Evolutionary conservation across 2,329 filamentous ascomycete species (phyloP), one percentile per base, ranked within the genome.

Genomic region (Pezicula radicicola): DNA sequence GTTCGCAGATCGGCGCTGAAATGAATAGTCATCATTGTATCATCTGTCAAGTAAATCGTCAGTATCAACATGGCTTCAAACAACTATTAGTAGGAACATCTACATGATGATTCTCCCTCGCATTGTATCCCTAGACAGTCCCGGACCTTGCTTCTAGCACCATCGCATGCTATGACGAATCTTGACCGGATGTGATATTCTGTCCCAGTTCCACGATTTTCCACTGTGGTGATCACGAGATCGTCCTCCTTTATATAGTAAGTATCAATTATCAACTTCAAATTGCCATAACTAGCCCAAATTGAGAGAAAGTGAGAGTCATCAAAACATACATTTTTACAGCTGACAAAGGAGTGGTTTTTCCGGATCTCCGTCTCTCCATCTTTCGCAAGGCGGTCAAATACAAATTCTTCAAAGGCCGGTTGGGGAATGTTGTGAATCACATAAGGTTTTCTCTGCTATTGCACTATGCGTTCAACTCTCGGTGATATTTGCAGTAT

Each of bases 11-110:
- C 63, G 0, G 71, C 70, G 36, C 72, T 72, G 55, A 75, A 68
- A 41, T 75, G 72, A 13, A 75, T 74, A 0, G 72, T 75, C 72
- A 75, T 74, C 72, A 74, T 74, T 0, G 71, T 73, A 49, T 73
- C 70, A 36, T 71, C 70, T 8, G 6, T 10, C 16, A 8, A 16
- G n/a, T n/a, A n/a, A n/a, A n/a, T n/a, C n/a, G n/a, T n/a, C 21
- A 15, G 28, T 56, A 44, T 53, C 46, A 53, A 28, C 44, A 30
- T 43, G n/a, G 15, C 30, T 15, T 15, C 37, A 16, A n/a, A n/a
- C n/a, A 27, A 4, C 13, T 13, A 46, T 5, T 28, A 16, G 18
- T 21, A n/a, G 2, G 30, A 9, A n/a, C 16, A 59, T 66, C 61
- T 55, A 70, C 71, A 72, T 27, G 70, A 67, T 44, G 72, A 69